These are phyloP conservation scores for Picochlorum sp. DNA, from an alignment of 139 green algal species.

Conservation along the genomic window DNA sequence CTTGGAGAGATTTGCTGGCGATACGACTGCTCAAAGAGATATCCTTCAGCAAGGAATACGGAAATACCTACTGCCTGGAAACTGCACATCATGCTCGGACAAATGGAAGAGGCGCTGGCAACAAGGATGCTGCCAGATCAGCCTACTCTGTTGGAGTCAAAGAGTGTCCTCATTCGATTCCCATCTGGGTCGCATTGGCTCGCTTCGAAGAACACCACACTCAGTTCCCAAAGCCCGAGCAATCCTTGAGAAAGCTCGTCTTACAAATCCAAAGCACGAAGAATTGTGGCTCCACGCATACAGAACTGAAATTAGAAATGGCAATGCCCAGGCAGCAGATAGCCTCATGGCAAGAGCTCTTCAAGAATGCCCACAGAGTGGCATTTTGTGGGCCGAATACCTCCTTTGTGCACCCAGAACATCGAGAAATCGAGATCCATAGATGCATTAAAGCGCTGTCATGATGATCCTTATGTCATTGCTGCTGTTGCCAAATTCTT, in stretches of 20 bases:
- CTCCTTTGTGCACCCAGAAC: conserved; percentile 79
- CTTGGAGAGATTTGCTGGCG: conserved; percentile 80
- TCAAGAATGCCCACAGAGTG: conserved; percentile 82
- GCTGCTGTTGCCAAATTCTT: conserved; percentile 88
- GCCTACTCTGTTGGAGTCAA: conserved; percentile 37
- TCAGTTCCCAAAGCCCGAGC: conserved; percentile 43
- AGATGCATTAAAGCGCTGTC: conserved; percentile 90
- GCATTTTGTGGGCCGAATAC: conserved; percentile 78
- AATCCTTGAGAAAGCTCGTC: conserved; percentile 56
- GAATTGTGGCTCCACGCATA: conserved; percentile 83
- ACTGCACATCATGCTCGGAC: conserved; percentile 90
- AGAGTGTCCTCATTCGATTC: conserved; percentile 50
- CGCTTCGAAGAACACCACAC: conserved; percentile 70
- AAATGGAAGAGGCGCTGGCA: conserved; percentile 75
- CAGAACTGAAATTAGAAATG: conserved; percentile 68
- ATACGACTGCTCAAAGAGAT: conserved; percentile 42
- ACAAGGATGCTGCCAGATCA: conserved; percentile 25
- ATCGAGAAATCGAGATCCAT: conserved; percentile 61
- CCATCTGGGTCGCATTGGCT: conserved; percentile 65
- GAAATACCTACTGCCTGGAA: conserved; percentile 77
- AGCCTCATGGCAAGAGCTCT: conserved; percentile 81
- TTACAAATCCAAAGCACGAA: conserved; percentile 70
- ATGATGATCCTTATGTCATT: conserved; percentile 75
- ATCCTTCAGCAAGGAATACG: conserved; percentile 55
- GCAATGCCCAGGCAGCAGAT: conserved; percentile 73